A percentile compares a stretch with the other conserved stretches of the same genome.
Evolutionary conservation across 768 basidiomycete genomes (phyloP).

Genomic region (Kwoniella mangroviensis): DNA sequence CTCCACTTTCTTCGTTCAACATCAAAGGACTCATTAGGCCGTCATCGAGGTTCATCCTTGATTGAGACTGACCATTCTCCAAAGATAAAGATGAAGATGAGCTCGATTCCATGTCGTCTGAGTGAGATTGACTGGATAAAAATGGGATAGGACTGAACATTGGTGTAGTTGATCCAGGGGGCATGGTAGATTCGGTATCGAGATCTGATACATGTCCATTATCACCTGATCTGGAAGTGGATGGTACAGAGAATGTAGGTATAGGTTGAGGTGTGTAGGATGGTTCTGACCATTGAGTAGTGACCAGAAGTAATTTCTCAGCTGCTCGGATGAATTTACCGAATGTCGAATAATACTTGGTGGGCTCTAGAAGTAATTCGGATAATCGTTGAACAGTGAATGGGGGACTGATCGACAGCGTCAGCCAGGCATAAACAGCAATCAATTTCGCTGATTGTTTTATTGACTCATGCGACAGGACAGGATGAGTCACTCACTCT

Average conservation of each 20-base stretch:
- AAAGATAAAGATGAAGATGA: conserved; percentile 7
- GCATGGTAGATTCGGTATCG: conserved; percentile 29
- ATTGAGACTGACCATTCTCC: not conserved
- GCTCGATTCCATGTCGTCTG: not conserved
- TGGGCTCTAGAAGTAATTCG: conserved; percentile 50
- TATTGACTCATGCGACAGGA: not conserved
- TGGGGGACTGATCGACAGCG: conserved; percentile 42
- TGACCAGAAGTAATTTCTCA: conserved; percentile 56
- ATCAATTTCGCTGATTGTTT: not conserved
- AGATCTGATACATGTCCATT: conserved; percentile 25
- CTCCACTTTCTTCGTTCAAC: conserved; percentile 22
- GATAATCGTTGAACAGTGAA: conserved; percentile 58
- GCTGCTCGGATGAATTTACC: conserved; percentile 58
- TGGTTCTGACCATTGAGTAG: conserved; percentile 49
- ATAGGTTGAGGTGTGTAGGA: conserved; percentile 30
- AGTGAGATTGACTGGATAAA: conserved; percentile 25
- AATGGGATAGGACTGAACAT: conserved; percentile 59
- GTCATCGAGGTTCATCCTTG: conserved; percentile 9
- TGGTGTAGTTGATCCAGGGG: conserved; percentile 47
- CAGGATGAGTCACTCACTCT: conserved; percentile 35
- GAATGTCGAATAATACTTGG: conserved; percentile 39
- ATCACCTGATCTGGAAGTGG: conserved; percentile 23
- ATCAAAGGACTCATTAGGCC: conserved; percentile 45
- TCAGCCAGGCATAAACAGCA: not conserved
- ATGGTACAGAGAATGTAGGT: conserved; percentile 4